Conservation (phyloP, 306 rosid species). For the Prunus mira region DNA sequence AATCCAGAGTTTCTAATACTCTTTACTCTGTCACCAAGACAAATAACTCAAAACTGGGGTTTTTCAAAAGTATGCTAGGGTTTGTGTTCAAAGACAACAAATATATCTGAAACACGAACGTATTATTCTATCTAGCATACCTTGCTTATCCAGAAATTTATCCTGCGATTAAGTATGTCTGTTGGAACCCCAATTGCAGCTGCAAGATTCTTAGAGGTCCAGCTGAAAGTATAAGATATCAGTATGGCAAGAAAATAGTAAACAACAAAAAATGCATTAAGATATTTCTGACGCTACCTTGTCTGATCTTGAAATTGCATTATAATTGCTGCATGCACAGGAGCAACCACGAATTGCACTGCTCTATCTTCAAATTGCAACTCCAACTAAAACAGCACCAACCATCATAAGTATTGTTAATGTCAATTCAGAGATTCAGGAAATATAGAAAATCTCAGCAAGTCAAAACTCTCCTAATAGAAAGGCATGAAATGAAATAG, state of each 20-base stretch:
- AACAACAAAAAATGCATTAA: slow-evolving; percentile 6
- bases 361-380: slow-evolving; percentile 86
- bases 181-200: slow-evolving; percentile 71
- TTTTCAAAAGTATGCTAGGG: neutral
- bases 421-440: neutral
- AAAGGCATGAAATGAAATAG: neutral
- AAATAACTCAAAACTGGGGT: neutral
- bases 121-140: slow-evolving; percentile 29
- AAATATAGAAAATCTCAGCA: neutral
- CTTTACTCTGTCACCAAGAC: neutral
- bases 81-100: neutral
- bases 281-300: slow-evolving; percentile 41
- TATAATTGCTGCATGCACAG: slow-evolving; percentile 80
- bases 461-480: neutral
- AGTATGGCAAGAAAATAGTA: slow-evolving; percentile 4
- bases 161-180: slow-evolving; percentile 70
- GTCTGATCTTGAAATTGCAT: slow-evolving; percentile 80
- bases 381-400: slow-evolving; percentile 58
- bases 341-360: slow-evolving; percentile 75
- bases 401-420: neutral
- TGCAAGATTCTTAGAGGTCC: slow-evolving; percentile 76
- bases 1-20: neutral
- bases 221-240: slow-evolving; percentile 48
- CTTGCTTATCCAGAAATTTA: slow-evolving; percentile 90
- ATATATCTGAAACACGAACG: neutral